Percentiles rank a stretch among this genome's conserved stretches.
These are phyloP conservation scores for Solanum peruvianum DNA, from an alignment of 257 asterid species.

Conservation along the genomic window DNA sequence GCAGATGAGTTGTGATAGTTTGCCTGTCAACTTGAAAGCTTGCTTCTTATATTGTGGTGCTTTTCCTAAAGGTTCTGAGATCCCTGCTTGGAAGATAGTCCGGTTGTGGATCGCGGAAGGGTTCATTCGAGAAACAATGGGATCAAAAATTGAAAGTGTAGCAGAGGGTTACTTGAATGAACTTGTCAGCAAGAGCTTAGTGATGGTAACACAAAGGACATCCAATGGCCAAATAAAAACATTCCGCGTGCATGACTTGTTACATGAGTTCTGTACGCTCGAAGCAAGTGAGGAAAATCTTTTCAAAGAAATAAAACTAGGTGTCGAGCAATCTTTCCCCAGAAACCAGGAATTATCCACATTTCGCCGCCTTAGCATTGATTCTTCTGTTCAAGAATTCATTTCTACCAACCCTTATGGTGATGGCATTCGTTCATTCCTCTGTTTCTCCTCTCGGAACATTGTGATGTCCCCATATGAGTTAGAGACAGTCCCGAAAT, in stretches of 20 bases:
- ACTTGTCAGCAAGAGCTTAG: slow-evolving; percentile 28
- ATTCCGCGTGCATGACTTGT: slow-evolving; percentile 18
- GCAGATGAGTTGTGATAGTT: slow-evolving; percentile 20
- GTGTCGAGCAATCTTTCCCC: background rate
- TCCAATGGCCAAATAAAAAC: slow-evolving; percentile 15
- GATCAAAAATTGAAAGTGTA: slow-evolving; percentile 11
- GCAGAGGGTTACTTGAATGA: slow-evolving; percentile 26
- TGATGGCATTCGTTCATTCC: slow-evolving; percentile 19
- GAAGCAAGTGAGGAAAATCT: slow-evolving; percentile 16
- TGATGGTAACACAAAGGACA: slow-evolving; percentile 14
- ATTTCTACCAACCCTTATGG: background rate
- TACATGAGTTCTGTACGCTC: slow-evolving; percentile 23
- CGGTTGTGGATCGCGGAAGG: slow-evolving; percentile 46
- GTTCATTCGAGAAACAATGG: slow-evolving; percentile 6
- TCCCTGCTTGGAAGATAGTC: slow-evolving; percentile 16
- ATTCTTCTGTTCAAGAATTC: slow-evolving; percentile 7
- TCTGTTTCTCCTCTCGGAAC: slow-evolving; percentile 12
- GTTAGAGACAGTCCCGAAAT: slow-evolving; percentile 3
- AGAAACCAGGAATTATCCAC: background rate
- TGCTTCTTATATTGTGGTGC: slow-evolving; percentile 40
- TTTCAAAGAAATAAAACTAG: slow-evolving; percentile 21
- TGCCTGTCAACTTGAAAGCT: slow-evolving; percentile 20
- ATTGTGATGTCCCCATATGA: background rate
- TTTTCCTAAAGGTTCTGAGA: slow-evolving; percentile 24
- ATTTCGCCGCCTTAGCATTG: slow-evolving; percentile 32